Evolutionary conservation across 306 rosid genomes (phyloP), one percentile per base, ranked within the genome.

Genomic region (Fragaria ananassa): DNA sequence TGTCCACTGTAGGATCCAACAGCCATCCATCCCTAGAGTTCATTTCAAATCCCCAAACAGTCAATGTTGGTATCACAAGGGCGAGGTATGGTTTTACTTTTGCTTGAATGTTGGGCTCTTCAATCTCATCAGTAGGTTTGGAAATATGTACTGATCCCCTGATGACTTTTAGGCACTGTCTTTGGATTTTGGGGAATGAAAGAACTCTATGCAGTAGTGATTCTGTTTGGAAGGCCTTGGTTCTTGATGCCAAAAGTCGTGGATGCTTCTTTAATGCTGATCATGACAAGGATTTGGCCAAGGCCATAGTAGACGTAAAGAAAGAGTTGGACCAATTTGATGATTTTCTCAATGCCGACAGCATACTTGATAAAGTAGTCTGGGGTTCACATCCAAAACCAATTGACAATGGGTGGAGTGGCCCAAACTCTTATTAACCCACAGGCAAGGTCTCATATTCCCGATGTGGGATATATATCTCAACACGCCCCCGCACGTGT

Each of bases 101-200:
- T 49, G 47, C 46, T 39, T 19, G 44, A 15, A 25, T 46, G 7
- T 2, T 53, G 12, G 60, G 46, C 15, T 53, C n/a, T 5, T 18
- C 31, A 56, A 15, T 12, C 27, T 49, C 47, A 21, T 50, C 8
- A 42, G 44, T 21, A 14, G 19, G 58, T 23, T 15, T 70, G 34
- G 62, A 44, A 10, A 34, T 56, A 39, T 6, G 3, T 45, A 44
- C 12, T 51, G 18, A 8, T 53, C 60, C 54, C 35, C 62, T 41
- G 19, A 25, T 75, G 51, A 31, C 27, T 4, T 76, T 21, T 69
- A 91, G 97, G 87, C 82, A 88, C 67, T 83, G 89, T 79, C 75
- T 92, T 15, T 92, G 96, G 97, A 85, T 92, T 68, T 56, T 92
- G 80, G 96, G 97, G 37, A 86, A 77, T 75, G 93, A 79, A 79